Evolutionary conservation across 148 eudicot genomes (phyloP), one percentile per base, ranked within the genome.

Genomic region (Euryodendron excelsum): DNA sequence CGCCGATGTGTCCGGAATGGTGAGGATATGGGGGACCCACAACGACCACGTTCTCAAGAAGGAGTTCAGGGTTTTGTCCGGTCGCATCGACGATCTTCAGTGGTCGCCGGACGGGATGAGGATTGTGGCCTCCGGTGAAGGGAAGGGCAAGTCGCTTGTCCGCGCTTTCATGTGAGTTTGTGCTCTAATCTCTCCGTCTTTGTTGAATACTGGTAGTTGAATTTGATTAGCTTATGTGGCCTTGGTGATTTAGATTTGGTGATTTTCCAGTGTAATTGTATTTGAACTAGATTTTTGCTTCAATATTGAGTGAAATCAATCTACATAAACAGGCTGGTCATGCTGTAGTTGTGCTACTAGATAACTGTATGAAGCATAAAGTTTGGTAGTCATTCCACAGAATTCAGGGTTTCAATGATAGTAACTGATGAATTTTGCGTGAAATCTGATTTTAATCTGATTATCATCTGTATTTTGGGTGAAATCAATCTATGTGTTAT

Each of bases 101-200:
- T 96, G 99, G 99, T 91, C 97, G 0, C 82, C 94, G 27, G 99
- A 96, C 84, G 86, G 85, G 36, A 41, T 88, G 70, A 82, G 99
- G 36, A 96, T 96, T 68, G 99, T 96, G 9, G 99, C 97, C 4
- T 93, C 90, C 5, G 99, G 99, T 59, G 99, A 96, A 55, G 94
- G 94, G 67, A 96, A 96, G 85, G 98, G 99, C 50, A 96, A 89
- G 78, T 87, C 98, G 0, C 83, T 96, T 21, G 97, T 96, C 44
- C 82, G 99, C 28, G 98, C 99, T 69, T 93, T 96, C 79, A 93
- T 96, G 99, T 96, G 74, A 73, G 97, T 80, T 21, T n/a, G 9
- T 27, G 34, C 74, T 73, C 33, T 77, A 39, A 10, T 59, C 4
- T 64, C 62, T 25, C 37, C 14, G 2, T 20, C 33, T 34, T 48